Conservation (phyloP, 2,329 filamentous ascomycete species). For the Trichophyton rubrum region DNA sequence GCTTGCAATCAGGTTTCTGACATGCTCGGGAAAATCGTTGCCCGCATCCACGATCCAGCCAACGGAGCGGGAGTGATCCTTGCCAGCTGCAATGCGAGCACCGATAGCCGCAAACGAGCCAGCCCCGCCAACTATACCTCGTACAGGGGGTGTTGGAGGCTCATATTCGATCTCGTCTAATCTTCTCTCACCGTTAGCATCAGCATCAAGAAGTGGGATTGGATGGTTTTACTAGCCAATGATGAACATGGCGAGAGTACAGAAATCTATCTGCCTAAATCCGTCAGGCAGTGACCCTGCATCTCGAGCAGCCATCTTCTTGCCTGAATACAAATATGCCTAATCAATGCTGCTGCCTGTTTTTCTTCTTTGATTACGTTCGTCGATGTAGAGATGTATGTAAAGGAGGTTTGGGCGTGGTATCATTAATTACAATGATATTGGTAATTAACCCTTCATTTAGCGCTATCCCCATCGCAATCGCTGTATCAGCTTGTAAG, state of each 20-base stretch:
- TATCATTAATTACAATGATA: not conserved
- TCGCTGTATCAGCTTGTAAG: not conserved
- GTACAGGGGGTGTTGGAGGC: conserved; percentile 54
- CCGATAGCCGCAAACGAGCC: conserved; percentile 79
- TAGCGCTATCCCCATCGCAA: not conserved
- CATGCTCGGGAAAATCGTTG: conserved; percentile 63
- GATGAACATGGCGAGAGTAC: conserved; percentile 52
- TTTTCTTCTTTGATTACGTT: not conserved
- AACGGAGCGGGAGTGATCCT: conserved; percentile 51
- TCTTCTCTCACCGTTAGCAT: not conserved
- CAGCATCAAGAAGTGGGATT: not conserved
- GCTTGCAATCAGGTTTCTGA: conserved; percentile 51
- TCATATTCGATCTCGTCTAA: conserved; percentile 84
- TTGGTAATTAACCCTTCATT: not conserved
- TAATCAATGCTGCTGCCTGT: not conserved
- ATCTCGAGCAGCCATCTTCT: not conserved
- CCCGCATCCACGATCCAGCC: conserved; percentile 90
- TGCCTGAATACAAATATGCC: not conserved
- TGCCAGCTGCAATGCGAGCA: conserved; percentile 72
- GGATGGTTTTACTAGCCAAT: conserved; percentile 35
- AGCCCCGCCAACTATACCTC: conserved; percentile 74
- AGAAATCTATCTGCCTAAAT: conserved; percentile 38
- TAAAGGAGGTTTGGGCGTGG: not conserved
- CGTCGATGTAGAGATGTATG: not conserved
- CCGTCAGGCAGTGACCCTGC: not conserved